Percentiles rank a stretch among this genome's conserved stretches.
phyloP scores from a whole-genome alignment of 1,284 basidiomycete genomes.

The Phylloporus sp. region DNA sequence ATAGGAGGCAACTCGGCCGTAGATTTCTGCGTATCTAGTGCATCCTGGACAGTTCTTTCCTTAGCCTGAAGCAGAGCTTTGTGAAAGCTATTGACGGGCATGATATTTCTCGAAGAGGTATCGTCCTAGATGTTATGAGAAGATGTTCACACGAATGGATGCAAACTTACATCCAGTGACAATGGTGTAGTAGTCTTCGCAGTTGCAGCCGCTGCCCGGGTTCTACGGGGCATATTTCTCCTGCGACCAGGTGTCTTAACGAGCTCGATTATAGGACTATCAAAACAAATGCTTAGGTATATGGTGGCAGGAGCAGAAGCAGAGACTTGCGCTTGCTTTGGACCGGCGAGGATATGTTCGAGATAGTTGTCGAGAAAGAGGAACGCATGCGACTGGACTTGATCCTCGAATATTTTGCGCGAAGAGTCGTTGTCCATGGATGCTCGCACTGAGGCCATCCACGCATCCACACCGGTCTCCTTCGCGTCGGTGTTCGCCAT shows the following conservation, averaged over 20 bases:
- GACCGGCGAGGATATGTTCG: constrained; percentile 71
- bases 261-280: constrained; percentile 77
- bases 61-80: constrained; percentile 55
- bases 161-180: constrained; percentile 55
- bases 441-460: constrained; percentile 71
- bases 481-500: constrained; percentile 24
- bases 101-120: constrained; percentile 48
- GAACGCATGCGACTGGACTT: constrained; percentile 77
- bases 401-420: constrained; percentile 71
- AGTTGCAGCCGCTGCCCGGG: constrained; percentile 57
- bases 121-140: constrained; percentile 40
- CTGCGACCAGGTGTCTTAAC: constrained; percentile 83
- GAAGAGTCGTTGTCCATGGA: constrained; percentile 77
- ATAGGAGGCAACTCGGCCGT: not conserved
- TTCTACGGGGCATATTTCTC: constrained; percentile 60
- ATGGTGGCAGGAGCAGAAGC: not conserved
- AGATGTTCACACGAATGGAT: not conserved
- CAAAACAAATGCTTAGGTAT: constrained; percentile 8
- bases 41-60: constrained; percentile 29
- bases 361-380: constrained; percentile 81
- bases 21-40: constrained; percentile 1
- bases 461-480: constrained; percentile 55
- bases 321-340: constrained; percentile 63
- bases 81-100: constrained; percentile 58
- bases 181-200: constrained; percentile 49